A percentile compares a stretch with the other conserved stretches of the same genome.
Evolutionary conservation across 768 basidiomycete genomes (phyloP).

Genomic region (Leccinum ochraceum): DNA sequence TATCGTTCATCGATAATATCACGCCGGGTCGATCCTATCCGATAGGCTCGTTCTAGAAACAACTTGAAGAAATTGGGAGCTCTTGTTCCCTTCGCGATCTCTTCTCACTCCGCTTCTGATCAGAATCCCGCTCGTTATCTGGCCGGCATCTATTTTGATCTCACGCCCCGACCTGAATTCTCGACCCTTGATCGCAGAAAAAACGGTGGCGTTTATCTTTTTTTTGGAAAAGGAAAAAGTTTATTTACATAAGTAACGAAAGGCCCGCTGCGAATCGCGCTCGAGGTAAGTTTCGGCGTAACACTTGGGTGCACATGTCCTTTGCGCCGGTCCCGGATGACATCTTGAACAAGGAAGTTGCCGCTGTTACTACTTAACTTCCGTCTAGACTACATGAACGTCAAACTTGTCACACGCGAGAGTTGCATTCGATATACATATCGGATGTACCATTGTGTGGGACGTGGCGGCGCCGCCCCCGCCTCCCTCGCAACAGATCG

Average conservation of each 20-base stretch:
- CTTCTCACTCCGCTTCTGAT: not conserved
- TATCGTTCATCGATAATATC: not conserved
- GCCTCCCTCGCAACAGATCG: not conserved
- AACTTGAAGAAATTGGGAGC: not conserved
- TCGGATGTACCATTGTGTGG: not conserved
- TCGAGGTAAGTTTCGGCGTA: not conserved
- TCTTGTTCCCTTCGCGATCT: not conserved
- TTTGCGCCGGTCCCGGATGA: too few species aligned
- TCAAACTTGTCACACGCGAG: not conserved
- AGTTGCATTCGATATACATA: not conserved
- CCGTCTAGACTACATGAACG: not conserved
- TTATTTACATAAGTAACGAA: not conserved
- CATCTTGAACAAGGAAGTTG: too few species aligned
- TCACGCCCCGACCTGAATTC: not conserved
- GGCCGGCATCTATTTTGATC: not conserved
- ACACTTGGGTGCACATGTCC: not conserved
- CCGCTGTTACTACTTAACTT: not conserved
- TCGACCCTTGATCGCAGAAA: constrained; percentile 7
- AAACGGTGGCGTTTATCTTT: constrained; percentile 7
- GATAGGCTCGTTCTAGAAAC: not conserved
- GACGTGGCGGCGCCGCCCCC: not conserved
- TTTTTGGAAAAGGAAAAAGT: not conserved
- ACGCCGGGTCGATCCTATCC: not conserved
- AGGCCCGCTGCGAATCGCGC: not conserved
- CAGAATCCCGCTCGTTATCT: not conserved